Evolutionary conservation across 352 stramenopile species (phyloP), one percentile per base, ranked within the genome.

Genomic region (Phytophthora fragariae): DNA sequence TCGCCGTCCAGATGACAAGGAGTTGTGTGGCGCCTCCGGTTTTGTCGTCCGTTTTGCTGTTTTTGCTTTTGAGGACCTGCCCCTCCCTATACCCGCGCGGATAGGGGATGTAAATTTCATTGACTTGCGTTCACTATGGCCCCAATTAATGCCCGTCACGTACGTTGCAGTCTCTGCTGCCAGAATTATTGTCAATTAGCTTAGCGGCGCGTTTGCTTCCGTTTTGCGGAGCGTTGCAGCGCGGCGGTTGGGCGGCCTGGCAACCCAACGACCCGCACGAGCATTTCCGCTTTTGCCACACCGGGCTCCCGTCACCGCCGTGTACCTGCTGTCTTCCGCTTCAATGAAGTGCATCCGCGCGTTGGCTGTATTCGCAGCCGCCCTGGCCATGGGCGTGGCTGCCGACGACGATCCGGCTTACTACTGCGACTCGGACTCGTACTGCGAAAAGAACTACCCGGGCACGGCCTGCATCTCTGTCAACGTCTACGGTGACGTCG

Each of bases 391-490:
- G 61, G 57, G 65, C 44, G 65, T 77, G 17, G 57, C 44, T 19
- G 77, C 81, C 17, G 71, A 72, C 19, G 70, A 75, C 56, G 68
- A 73, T 33, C 77, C 76, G 4, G 69, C 74, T 39, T 94, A 92
- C 70, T 75, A 72, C 50, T 95, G 88, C 68, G 76, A 86, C 55
- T 84, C 83, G 27, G 88, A 96, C 77, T 65, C 76, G 15, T 88
- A 96, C 68, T 96, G 90, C 64, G 82, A 78, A 8, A 76, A 82
- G 68, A 89, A 77, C 6, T 96, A 83, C 67, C 77, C 88, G 0
- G 84, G 73, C 47, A 94, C 90, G 1, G 86, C 78, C 60, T 96
- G 90, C 68, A 95, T 96, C 65, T 76, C 79, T 27, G 85, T 96
- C 50, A 83, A 93, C 75, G 89, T 84, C 55, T 93, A 93, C 57